phyloP scores from a whole-genome alignment of 2,329 filamentous ascomycete species.

The Arthroderma sp. region DNA sequence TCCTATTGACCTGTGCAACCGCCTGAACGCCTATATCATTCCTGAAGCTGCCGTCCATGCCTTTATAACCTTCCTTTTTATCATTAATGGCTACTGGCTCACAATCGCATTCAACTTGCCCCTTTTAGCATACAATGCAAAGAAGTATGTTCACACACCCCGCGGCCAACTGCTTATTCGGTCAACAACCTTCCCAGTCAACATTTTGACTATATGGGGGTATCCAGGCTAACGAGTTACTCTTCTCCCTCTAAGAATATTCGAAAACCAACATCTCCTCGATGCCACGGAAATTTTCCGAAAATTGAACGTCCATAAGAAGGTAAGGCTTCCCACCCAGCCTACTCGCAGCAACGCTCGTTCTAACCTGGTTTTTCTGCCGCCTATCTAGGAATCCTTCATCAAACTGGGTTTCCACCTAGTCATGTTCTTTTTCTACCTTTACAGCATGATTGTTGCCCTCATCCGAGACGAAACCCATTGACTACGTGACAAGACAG shows the following conservation, averaged over 20 bases:
- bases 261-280: conserved; percentile 91
- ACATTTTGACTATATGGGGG: neutral
- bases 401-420: conserved; percentile 98
- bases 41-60: conserved; percentile 96
- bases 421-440: conserved; percentile 99
- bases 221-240: conserved; percentile 15
- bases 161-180: neutral
- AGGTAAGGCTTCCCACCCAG: conserved; percentile 44
- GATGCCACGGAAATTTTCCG: conserved; percentile 99
- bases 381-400: conserved; percentile 68
- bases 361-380: neutral
- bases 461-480: conserved; percentile 89
- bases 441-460: conserved; percentile 97
- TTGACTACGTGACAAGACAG: conserved; percentile 42
- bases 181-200: neutral
- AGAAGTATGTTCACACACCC: conserved; percentile 60
- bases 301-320: conserved; percentile 98
- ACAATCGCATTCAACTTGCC: conserved; percentile 85
- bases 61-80: conserved; percentile 87
- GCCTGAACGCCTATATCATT: conserved; percentile 98
- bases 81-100: conserved; percentile 98
- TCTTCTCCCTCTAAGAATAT: conserved; percentile 51
- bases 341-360: neutral
- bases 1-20: conserved; percentile 99
- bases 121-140: conserved; percentile 82